These are phyloP conservation scores for Debaryomyces robertsiae DNA, from an alignment of 1,139 yeast genomes.

Conservation along the genomic window DNA sequence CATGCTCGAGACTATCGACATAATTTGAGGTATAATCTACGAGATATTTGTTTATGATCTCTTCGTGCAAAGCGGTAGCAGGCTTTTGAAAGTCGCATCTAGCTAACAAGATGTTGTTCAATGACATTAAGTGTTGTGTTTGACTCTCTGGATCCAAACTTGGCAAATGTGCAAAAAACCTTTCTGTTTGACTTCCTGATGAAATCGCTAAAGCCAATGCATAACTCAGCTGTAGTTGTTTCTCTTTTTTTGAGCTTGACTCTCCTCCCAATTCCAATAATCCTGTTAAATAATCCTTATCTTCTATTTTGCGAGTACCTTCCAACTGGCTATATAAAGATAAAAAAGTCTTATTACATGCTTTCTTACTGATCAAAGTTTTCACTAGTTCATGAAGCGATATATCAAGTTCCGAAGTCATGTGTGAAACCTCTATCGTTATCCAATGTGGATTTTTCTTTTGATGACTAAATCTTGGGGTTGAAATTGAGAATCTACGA, in stretches of 20 bases:
- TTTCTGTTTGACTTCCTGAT: slow-evolving; percentile 9
- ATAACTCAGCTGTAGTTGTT: slow-evolving; percentile 8
- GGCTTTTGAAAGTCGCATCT: slow-evolving; percentile 3
- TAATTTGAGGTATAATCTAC: slow-evolving; percentile 9
- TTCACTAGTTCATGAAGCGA: slow-evolving; percentile 20
- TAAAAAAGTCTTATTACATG: slow-evolving; percentile 21
- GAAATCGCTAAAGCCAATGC: slow-evolving; percentile 12
- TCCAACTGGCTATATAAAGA: slow-evolving; percentile 23
- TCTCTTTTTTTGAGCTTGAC: slow-evolving; percentile 2
- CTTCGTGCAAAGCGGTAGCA: slow-evolving; percentile 7
- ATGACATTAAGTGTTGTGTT: slow-evolving; percentile 12
- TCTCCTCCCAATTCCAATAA: slow-evolving; percentile 17
- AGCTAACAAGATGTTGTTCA: slow-evolving; percentile 12
- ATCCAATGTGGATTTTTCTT: too few relatives aligned
- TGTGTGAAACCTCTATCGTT: neutral
- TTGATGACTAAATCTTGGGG: too few relatives aligned
- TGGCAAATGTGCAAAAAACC: slow-evolving; percentile 15
- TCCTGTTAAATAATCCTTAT: slow-evolving; percentile 18
- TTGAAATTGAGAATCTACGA: too few relatives aligned
- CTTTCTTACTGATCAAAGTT: slow-evolving; percentile 18
- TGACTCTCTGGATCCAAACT: slow-evolving; percentile 11
- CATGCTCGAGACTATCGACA: slow-evolving; percentile 8
- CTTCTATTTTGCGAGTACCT: slow-evolving; percentile 14
- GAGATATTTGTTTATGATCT: slow-evolving; percentile 7
- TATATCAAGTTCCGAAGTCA: slow-evolving; percentile 1